Conservation (phyloP, 1,284 basidiomycete species). For the Moesziomyces sp. region DNA sequence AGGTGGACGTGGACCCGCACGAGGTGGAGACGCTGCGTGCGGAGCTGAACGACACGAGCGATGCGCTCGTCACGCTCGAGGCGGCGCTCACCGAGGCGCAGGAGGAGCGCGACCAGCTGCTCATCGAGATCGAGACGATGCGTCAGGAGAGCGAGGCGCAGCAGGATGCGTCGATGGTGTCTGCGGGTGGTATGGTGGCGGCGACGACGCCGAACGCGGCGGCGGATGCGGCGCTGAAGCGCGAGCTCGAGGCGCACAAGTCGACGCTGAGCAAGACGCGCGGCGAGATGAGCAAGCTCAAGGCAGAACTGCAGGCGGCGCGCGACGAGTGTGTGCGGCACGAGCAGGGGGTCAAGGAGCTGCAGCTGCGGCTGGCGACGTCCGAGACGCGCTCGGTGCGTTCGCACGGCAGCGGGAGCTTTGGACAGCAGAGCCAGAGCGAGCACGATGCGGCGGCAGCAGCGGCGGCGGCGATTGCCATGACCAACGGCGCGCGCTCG, state of each 20-base stretch:
- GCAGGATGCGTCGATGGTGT: constrained; percentile 11
- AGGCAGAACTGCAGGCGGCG: constrained; percentile 81
- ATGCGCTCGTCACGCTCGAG: constrained; percentile 67
- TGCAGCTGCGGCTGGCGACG: constrained; percentile 46
- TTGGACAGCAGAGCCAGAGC: constrained; percentile 33
- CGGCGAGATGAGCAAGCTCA: constrained; percentile 52
- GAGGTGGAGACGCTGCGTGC: constrained; percentile 77
- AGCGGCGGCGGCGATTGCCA: constrained; percentile 7
- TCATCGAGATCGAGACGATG: constrained; percentile 59
- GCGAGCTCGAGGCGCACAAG: constrained; percentile 80
- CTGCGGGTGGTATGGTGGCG: constrained; percentile 2
- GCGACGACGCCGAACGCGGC: constrained; percentile 7
- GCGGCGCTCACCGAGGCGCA: constrained; percentile 67
- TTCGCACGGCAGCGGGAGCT: constrained; percentile 42
- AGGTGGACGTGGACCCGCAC: constrained; percentile 50
- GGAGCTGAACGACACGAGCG: constrained; percentile 67
- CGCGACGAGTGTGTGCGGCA: constrained; percentile 76
- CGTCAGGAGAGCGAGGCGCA: constrained; percentile 36
- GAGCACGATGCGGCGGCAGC: constrained; percentile 27
- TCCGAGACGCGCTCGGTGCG: constrained; percentile 54
- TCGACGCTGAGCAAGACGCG: constrained; percentile 74
- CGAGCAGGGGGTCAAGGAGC: constrained; percentile 48
- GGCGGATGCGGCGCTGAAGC: constrained; percentile 36
- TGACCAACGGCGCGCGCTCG: constrained; percentile 36
- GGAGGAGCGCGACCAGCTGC: constrained; percentile 66